Conservation (phyloP, 1,139 yeast genomes). For the Trichomonascaceae sp. region DNA sequence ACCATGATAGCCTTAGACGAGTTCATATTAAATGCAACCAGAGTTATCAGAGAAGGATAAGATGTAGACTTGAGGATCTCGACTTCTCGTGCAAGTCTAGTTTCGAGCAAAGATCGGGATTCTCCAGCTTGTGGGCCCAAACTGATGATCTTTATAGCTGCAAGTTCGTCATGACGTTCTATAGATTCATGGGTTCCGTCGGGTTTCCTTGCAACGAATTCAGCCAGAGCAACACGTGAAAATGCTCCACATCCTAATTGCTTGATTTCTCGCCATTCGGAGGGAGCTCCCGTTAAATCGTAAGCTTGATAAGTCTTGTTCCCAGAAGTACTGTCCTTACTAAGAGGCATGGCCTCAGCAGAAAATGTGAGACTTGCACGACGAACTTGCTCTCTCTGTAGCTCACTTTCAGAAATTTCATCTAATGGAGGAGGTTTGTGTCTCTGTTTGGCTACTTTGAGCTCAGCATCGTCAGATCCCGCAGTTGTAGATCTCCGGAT, state of each 20-base stretch:
- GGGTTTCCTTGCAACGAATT: constrained; percentile 20
- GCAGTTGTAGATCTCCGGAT: neutral
- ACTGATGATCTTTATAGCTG: constrained; percentile 30
- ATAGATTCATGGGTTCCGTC: constrained; percentile 28
- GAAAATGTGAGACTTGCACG: neutral
- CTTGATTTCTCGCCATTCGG: constrained; percentile 32
- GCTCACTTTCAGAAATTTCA: neutral
- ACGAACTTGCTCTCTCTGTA: neutral
- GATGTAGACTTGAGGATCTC: constrained; percentile 45
- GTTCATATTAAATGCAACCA: constrained; percentile 34
- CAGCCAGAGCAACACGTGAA: constrained; percentile 33
- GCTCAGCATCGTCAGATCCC: neutral
- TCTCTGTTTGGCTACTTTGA: neutral
- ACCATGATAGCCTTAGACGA: constrained; percentile 43
- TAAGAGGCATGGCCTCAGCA: neutral
- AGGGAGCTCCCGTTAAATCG: constrained; percentile 20
- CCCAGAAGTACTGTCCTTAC: neutral
- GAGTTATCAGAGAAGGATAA: constrained; percentile 41
- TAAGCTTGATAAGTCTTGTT: constrained; percentile 24
- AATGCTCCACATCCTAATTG: constrained; percentile 38
- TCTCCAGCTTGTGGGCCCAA: constrained; percentile 23
- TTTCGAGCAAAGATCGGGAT: constrained; percentile 51
- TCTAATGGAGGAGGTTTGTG: neutral
- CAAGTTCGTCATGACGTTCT: constrained; percentile 38
- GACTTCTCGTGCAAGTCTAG: constrained; percentile 69